Conservation (phyloP, 306 rosid genomes). For the Cucumis melo region DNA sequence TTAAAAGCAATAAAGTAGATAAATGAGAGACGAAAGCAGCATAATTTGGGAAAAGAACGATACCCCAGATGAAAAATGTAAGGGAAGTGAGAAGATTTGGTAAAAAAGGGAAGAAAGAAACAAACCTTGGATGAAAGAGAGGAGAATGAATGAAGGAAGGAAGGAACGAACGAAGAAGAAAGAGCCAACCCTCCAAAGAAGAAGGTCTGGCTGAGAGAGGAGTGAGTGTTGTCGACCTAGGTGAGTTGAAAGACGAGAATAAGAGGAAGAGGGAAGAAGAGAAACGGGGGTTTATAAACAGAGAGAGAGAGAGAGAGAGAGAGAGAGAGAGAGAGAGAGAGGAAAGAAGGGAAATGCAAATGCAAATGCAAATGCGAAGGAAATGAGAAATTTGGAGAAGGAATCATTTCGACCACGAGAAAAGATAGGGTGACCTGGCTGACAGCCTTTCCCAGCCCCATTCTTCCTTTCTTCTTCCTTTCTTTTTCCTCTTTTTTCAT, state of each 20-base stretch:
- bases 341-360: neutral
- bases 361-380: neutral
- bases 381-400: conserved; percentile 5
- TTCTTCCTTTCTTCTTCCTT: neutral
- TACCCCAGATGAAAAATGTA: neutral
- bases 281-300: neutral
- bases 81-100: neutral
- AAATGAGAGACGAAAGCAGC: neutral
- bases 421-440: conserved; percentile 17
- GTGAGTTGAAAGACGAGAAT: neutral
- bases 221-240: neutral
- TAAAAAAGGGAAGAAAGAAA: neutral
- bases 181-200: conserved; percentile 13
- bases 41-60: neutral
- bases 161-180: neutral
- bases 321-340: neutral
- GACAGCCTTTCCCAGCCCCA: conserved; percentile 13
- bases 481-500: neutral
- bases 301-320: neutral
- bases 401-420: conserved; percentile 17
- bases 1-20: neutral
- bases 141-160: too few species aligned
- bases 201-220: neutral
- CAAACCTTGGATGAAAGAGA: neutral
- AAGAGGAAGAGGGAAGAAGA: neutral